Evolutionary conservation across 140 eudicot genomes (phyloP).

Genomic region (Cichorium intybus): DNA sequence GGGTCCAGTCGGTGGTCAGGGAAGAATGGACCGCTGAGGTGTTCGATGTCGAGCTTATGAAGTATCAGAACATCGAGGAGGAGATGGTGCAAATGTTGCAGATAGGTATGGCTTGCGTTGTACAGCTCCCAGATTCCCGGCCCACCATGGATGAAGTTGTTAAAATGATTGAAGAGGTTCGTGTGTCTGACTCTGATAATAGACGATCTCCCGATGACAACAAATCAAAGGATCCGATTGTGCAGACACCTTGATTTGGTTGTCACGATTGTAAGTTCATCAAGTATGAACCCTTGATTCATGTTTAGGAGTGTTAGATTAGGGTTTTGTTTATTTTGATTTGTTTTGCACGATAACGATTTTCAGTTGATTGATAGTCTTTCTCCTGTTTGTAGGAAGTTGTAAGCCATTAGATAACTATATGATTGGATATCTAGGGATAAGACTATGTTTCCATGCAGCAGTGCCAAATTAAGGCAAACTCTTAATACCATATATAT

Average conservation of each 20-base stretch:
- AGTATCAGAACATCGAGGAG: constrained; percentile 62
- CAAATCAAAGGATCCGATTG: constrained; percentile 49
- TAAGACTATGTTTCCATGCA: too few relatives aligned
- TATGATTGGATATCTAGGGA: too few relatives aligned
- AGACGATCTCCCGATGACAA: constrained; percentile 55
- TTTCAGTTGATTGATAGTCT: background rate
- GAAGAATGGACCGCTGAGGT: constrained; percentile 98
- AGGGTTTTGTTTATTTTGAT: background rate
- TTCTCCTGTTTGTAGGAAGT: too few relatives aligned
- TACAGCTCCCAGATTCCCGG: constrained; percentile 54
- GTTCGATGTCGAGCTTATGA: constrained; percentile 70
- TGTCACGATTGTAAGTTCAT: background rate
- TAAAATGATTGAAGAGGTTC: constrained; percentile 67
- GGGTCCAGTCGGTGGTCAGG: constrained; percentile 92
- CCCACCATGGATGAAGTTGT: constrained; percentile 75
- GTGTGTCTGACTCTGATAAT: constrained; percentile 56
- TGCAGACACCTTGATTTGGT: constrained; percentile 37
- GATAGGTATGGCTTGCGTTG: constrained; percentile 85
- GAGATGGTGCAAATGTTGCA: constrained; percentile 94
- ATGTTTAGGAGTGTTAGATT: background rate
- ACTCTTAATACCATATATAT: too few relatives aligned
- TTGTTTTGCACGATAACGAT: background rate
- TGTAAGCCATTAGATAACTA: too few relatives aligned
- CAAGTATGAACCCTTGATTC: background rate
- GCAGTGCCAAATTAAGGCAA: too few relatives aligned